Evolutionary conservation across 148 eudicot species (phyloP).

Genomic region (Gaultheria prostrata): DNA sequence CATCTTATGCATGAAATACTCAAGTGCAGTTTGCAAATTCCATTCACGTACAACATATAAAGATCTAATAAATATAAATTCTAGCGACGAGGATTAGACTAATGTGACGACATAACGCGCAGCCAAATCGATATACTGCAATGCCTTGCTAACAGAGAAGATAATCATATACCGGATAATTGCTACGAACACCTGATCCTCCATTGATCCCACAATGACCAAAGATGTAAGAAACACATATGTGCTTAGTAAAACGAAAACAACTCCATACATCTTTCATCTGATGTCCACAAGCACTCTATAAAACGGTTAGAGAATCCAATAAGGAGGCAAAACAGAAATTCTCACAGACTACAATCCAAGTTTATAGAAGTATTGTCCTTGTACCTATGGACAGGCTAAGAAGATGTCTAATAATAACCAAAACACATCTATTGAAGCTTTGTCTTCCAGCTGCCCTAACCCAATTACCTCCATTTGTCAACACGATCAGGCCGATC

Average conservation of each 20-base stretch:
- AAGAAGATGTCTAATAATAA: neutral
- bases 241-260: too few species aligned
- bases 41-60: neutral
- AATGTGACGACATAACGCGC: neutral
- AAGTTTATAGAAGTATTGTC: neutral
- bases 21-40: neutral
- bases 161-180: neutral
- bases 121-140: neutral
- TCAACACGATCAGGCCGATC: neutral
- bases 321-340: neutral
- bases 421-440: neutral
- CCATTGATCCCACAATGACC: neutral
- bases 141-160: neutral
- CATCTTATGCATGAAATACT: neutral
- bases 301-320: neutral
- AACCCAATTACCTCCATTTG: neutral
- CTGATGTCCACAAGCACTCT: neutral
- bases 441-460: conserved; percentile 2
- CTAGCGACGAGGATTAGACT: neutral
- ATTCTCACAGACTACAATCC: neutral
- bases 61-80: neutral
- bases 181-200: neutral
- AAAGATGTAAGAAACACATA: neutral
- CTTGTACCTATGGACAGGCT: neutral
- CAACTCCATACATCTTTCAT: neutral